Conservation (phyloP, 148 eudicot species). For the Camellia granthamiana region DNA sequence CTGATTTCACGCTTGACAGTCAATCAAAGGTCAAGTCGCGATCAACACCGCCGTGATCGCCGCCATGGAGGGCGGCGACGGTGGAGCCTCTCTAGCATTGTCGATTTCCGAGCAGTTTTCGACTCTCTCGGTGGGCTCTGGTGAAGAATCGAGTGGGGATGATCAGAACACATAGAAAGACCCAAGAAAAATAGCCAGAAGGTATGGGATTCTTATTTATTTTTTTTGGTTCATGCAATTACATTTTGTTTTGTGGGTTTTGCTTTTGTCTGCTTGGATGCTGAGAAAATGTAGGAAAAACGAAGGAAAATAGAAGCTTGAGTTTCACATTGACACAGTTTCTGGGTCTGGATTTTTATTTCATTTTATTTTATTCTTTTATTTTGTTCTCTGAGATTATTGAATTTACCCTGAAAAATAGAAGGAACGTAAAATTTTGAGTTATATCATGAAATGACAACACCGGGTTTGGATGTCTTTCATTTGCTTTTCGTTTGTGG, state of each 20-base stretch:
- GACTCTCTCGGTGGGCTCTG: neutral
- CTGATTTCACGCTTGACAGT: neutral
- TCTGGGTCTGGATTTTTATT: neutral
- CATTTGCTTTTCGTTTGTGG: no score
- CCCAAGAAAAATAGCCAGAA: constrained; percentile 41
- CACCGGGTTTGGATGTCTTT: no score
- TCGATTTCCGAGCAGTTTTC: constrained; percentile 1
- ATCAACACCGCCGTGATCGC: constrained; percentile 11
- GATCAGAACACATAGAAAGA: constrained; percentile 23
- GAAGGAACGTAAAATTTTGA: no score
- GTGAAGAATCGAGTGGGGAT: constrained; percentile 4
- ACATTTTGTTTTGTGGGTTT: neutral
- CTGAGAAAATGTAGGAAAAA: neutral
- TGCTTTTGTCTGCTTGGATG: neutral
- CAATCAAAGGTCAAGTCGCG: neutral
- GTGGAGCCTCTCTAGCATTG: neutral
- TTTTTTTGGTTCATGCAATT: neutral
- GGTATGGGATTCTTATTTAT: constrained; percentile 16
- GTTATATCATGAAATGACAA: no score
- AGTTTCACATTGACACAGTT: neutral
- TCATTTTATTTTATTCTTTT: neutral
- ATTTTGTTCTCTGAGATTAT: neutral
- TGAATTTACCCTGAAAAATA: no score
- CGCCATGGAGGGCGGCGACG: constrained; percentile 15
- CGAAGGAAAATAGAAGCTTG: neutral